These are phyloP conservation scores for Ganoderma sp. DNA, from an alignment of 1,284 basidiomycete species.

Conservation along the genomic window DNA sequence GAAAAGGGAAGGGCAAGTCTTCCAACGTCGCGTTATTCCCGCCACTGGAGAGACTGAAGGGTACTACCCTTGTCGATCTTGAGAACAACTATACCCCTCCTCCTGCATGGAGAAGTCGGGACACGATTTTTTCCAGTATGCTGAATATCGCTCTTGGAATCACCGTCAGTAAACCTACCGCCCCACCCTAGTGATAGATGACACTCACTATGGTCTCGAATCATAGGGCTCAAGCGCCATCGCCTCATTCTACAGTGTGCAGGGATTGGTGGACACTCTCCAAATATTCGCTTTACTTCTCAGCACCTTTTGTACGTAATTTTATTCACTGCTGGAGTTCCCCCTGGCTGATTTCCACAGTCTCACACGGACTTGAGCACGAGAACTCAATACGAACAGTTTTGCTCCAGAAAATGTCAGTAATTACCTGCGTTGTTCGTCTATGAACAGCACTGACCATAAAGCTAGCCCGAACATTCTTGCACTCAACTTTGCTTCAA, in stretches of 20 bases:
- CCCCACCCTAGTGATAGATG: background rate
- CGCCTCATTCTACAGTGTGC: constrained; percentile 70
- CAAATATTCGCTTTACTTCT: constrained; percentile 75
- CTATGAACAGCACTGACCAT: constrained; percentile 18
- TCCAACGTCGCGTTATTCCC: constrained; percentile 54
- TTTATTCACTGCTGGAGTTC: constrained; percentile 2
- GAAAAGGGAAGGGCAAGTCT: constrained; percentile 38
- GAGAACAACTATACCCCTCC: constrained; percentile 56
- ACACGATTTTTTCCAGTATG: constrained; percentile 52
- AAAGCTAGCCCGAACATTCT: constrained; percentile 66
- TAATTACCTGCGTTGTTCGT: constrained; percentile 22
- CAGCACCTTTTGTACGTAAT: constrained; percentile 59
- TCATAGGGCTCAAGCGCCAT: constrained; percentile 68
- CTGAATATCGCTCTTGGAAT: constrained; percentile 54
- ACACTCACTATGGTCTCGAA: background rate
- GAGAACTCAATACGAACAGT: constrained; percentile 58
- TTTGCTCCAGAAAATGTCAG: constrained; percentile 71
- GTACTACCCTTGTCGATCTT: constrained; percentile 60
- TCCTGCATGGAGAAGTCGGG: constrained; percentile 61
- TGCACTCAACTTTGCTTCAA: constrained; percentile 69
- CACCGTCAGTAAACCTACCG: constrained; percentile 48
- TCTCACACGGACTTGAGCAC: constrained; percentile 50
- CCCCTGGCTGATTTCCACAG: constrained; percentile 36
- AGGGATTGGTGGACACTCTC: constrained; percentile 68
- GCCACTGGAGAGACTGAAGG: constrained; percentile 62